Conservation (phyloP, 345 rosid genomes). For the Cardamine resedifolia region DNA sequence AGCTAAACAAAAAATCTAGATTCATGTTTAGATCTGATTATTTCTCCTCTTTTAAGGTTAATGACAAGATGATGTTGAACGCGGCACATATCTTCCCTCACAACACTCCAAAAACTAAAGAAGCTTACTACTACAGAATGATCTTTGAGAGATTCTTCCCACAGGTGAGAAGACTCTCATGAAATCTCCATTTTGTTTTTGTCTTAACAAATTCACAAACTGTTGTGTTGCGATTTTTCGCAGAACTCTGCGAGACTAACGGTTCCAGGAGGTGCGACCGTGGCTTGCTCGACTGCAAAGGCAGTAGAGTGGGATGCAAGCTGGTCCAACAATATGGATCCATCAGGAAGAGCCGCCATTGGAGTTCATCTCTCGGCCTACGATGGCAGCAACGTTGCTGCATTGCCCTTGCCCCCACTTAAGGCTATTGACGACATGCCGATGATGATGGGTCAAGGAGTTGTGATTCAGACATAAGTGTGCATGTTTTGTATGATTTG, state of each 20-base stretch:
- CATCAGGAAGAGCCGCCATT: slow-evolving; percentile 91
- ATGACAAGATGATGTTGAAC: slow-evolving; percentile 75
- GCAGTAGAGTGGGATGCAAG: slow-evolving; percentile 87
- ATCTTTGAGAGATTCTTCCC: slow-evolving; percentile 93
- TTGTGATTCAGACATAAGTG: slow-evolving; percentile 52
- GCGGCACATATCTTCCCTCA: slow-evolving; percentile 72
- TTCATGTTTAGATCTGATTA: neutral
- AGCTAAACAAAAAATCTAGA: neutral
- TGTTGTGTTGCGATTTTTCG: too few species aligned
- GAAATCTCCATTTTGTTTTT: neutral
- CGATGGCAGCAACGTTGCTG: slow-evolving; percentile 35
- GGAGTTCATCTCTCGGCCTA: slow-evolving; percentile 89
- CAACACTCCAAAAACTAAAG: slow-evolving; percentile 82
- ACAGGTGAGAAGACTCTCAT: slow-evolving; percentile 41
- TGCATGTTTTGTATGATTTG: slow-evolving; percentile 7
- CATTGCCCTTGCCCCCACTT: slow-evolving; percentile 31
- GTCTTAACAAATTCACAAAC: neutral
- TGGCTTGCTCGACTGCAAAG: slow-evolving; percentile 90
- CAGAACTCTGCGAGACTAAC: slow-evolving; percentile 85
- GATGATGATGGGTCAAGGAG: slow-evolving; percentile 49
- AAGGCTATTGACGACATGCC: slow-evolving; percentile 46
- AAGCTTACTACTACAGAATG: slow-evolving; percentile 87
- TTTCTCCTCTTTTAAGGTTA: slow-evolving; percentile 49
- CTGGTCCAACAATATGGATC: slow-evolving; percentile 88
- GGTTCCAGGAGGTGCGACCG: slow-evolving; percentile 87